Base-by-base conservation (phyloP, 2,329 filamentous ascomycete species). In the Elsinoe batatas region DNA sequence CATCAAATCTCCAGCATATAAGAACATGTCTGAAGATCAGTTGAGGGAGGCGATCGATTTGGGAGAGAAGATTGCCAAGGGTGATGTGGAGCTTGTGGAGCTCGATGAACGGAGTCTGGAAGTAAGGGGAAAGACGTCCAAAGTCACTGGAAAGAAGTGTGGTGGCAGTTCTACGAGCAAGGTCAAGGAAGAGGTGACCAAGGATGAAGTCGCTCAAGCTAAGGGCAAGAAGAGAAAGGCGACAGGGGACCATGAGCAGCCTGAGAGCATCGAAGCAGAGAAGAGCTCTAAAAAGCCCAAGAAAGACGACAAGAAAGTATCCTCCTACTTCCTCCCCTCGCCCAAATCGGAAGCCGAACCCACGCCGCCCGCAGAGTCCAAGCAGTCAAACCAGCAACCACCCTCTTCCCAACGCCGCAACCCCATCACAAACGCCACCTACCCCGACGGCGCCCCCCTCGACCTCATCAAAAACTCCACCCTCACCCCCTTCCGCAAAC, bases 401-500 rank as follows among this genome's bases (percentile, higher is more conserved):
- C 12, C 55, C 42, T 12, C 20, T 46, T 11, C 36, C 13, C 18
- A 56, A 42, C 22, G 26, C 38, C 49, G 55, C 63, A 35, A 62
- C 65, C 59, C 65, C 32, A 69, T 76, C 47, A 62, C 61, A 22
- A 68, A 70, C 54, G 75, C 77, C 58, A 63, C 68, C 22, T 63
- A 67, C 30, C 74, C 76, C 53, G 69, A 69, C n/a, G 17, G 15
- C 35, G 32, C 49, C 54, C 59, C 66, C 22, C 69, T 76, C 44
- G 62, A 62, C 18, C 69, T 71, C 53, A 76, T 78, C 59, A 64
- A 67, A 26, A 62, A 66, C 22, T 74, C 76, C 51, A 69, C 69
- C n/a, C 70, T 80, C 17, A 78, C 76, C 2, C 69, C 73, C 13
- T 78, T 76, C 66, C 75, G 76, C 22, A 69, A 68, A 53, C 61